phyloP scores from a whole-genome alignment of 2,329 filamentous ascomycete species.

The Fusarium sp. region DNA sequence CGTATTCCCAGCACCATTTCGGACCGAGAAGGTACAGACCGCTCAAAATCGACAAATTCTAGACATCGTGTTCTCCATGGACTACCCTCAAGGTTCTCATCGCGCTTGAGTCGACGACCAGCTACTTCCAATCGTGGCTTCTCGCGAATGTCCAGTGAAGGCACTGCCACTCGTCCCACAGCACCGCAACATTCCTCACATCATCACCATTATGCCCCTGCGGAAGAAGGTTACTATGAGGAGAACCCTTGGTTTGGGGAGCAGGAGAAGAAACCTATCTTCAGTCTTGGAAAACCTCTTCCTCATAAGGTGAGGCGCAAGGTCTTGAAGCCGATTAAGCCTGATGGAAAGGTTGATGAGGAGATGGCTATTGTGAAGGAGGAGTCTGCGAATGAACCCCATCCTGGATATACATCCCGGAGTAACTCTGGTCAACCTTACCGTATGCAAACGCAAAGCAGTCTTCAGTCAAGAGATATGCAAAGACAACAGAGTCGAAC shows the following conservation, averaged over 20 bases:
- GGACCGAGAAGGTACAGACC: conserved; percentile 5
- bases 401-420: background rate
- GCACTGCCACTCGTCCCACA: background rate
- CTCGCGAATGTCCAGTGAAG: background rate
- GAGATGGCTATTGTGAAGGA: conserved; percentile 15
- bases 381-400: background rate
- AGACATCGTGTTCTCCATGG: conserved; percentile 5
- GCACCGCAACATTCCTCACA: background rate
- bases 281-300: conserved; percentile 36
- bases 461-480: background rate
- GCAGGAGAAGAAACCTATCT: conserved; percentile 28
- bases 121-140: background rate
- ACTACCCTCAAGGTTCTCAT: background rate
- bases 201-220: conserved; percentile 17
- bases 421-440: conserved; percentile 7
- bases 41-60: background rate
- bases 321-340: background rate
- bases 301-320: conserved; percentile 33
- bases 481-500: conserved; percentile 16
- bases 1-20: conserved; percentile 24
- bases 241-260: conserved; percentile 39
- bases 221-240: conserved; percentile 32
- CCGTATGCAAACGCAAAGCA: conserved; percentile 1
- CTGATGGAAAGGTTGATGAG: conserved; percentile 18
- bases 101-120: conserved; percentile 13